Conservation (phyloP, 2,329 filamentous ascomycete species). For the Colletotrichum eremochloae region DNA sequence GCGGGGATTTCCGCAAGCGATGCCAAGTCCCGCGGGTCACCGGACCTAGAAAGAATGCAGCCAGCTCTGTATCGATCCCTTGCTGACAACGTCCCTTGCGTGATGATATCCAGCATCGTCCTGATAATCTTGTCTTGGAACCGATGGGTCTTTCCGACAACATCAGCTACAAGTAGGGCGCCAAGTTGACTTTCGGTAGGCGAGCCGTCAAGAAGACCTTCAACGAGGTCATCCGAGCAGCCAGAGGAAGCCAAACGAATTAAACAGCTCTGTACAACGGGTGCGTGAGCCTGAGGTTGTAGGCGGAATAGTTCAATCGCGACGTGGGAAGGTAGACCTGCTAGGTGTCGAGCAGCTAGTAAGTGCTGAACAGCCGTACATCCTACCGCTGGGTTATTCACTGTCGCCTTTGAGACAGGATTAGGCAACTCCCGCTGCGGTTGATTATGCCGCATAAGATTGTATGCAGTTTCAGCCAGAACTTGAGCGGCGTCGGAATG, state of each 20-base stretch:
- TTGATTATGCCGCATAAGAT: neutral
- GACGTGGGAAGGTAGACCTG: neutral
- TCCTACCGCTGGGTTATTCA: neutral
- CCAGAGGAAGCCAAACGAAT: neutral
- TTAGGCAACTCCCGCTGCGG: too few relatives aligned
- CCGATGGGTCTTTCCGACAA: neutral
- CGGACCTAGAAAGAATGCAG: slow-evolving; percentile 12
- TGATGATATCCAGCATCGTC: neutral
- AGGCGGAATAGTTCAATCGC: neutral
- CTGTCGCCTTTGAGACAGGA: neutral
- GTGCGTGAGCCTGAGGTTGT: neutral
- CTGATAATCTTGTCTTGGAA: neutral
- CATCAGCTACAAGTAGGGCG: slow-evolving; percentile 18
- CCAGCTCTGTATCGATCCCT: slow-evolving; percentile 14
- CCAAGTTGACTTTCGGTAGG: slow-evolving; percentile 2
- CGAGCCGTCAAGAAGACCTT: neutral
- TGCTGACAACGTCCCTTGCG: neutral
- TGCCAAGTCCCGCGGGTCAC: slow-evolving; percentile 25
- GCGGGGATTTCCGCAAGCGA: slow-evolving; percentile 11
- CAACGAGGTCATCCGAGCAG: neutral
- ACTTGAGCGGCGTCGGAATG: neutral
- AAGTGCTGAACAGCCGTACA: slow-evolving; percentile 2
- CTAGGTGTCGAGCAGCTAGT: slow-evolving; percentile 14
- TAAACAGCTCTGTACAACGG: neutral
- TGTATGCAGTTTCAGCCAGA: neutral